Conservation (phyloP, 495 filamentous ascomycete genomes). For the Tetracladium setigerum region DNA sequence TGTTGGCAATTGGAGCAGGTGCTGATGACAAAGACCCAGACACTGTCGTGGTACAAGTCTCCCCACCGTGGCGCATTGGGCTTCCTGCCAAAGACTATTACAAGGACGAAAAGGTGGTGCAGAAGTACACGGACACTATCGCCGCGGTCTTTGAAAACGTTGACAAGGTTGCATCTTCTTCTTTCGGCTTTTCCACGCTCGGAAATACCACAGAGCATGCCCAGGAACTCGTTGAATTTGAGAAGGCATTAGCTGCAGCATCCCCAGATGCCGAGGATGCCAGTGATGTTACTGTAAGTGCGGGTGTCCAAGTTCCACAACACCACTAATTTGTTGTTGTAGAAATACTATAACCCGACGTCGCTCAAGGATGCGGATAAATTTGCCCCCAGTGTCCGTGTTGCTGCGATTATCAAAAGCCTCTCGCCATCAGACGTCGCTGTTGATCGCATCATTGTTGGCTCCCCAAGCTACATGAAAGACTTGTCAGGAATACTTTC, state of each 20-base stretch:
- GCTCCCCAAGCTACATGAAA: constrained; percentile 48
- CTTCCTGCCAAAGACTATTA: constrained; percentile 62
- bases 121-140: constrained; percentile 43
- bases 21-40: constrained; percentile 61
- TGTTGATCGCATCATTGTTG: constrained; percentile 47
- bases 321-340: not conserved
- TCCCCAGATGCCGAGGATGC: constrained; percentile 51
- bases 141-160: constrained; percentile 25
- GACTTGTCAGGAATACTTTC: constrained; percentile 38
- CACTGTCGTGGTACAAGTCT: constrained; percentile 48
- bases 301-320: not conserved
- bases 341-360: constrained; percentile 50
- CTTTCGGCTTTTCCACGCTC: constrained; percentile 14
- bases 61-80: constrained; percentile 44
- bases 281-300: constrained; percentile 42
- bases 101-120: constrained; percentile 44
- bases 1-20: constrained; percentile 38
- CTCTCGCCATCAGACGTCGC: constrained; percentile 44
- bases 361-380: constrained; percentile 42
- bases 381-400: constrained; percentile 46
- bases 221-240: constrained; percentile 45
- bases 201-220: constrained; percentile 6
- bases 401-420: constrained; percentile 42
- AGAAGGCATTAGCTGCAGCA: constrained; percentile 50
- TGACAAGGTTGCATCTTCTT: constrained; percentile 6